Percentiles rank a stretch among this genome's conserved stretches.
Conservation (phyloP, 169 alveolate genomes). For the Plasmodium ovale region DNA sequence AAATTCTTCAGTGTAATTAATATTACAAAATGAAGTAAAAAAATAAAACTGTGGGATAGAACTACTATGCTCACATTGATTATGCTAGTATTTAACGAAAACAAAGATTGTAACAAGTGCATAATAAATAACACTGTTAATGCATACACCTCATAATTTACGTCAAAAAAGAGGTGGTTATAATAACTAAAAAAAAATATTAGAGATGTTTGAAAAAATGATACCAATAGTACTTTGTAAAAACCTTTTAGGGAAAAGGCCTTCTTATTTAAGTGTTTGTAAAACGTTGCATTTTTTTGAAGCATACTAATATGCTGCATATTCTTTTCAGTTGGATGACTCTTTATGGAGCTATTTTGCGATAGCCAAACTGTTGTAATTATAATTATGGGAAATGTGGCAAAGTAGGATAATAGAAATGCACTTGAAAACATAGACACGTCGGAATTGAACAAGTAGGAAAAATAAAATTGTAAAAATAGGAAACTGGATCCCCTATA, state of each 20-base stretch:
- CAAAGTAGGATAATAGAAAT: conserved; percentile 1
- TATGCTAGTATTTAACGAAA: not conserved
- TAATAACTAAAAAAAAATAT: conserved; percentile 24
- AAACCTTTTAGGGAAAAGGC: conserved; percentile 32
- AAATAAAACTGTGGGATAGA: no score
- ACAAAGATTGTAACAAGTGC: conserved; percentile 20
- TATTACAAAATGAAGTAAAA: not conserved
- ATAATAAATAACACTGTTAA: conserved; percentile 35
- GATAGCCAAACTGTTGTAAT: not conserved
- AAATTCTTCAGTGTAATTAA: conserved; percentile 2
- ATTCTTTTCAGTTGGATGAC: not conserved
- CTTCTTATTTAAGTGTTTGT: not conserved
- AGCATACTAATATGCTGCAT: not conserved
- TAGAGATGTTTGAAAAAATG: conserved; percentile 24
- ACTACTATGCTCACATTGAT: not conserved
- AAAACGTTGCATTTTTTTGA: conserved; percentile 1
- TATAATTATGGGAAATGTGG: not conserved
- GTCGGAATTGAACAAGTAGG: conserved; percentile 21
- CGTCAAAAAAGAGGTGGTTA: not conserved
- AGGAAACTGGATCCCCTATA: conserved; percentile 25
- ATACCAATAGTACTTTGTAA: conserved; percentile 5
- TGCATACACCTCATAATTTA: conserved; percentile 21
- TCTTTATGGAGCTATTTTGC: not conserved
- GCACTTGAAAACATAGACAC: conserved; percentile 31
- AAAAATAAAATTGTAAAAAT: conserved; percentile 53